Evolutionary conservation across 2,329 filamentous ascomycete genomes (phyloP).

Genomic region (Bipolaris victoriae): DNA sequence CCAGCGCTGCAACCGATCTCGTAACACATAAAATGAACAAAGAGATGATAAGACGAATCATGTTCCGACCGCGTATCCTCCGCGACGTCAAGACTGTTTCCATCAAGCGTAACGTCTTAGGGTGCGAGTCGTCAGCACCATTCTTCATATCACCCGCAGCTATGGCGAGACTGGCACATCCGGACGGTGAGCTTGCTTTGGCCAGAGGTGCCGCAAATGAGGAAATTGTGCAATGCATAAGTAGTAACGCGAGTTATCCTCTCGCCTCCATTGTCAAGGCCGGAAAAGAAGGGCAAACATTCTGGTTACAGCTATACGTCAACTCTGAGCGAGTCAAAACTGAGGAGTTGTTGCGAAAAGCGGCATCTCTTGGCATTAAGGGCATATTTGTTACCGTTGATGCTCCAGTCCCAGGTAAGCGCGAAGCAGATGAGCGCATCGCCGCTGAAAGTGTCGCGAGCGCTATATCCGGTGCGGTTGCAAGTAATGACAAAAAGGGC

Average conservation of each 20-base stretch:
- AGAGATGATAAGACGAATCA: slow-evolving; percentile 53
- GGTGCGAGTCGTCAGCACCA: slow-evolving; percentile 24
- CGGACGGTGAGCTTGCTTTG: slow-evolving; percentile 40
- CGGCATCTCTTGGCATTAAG: slow-evolving; percentile 20
- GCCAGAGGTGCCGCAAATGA: slow-evolving; percentile 31
- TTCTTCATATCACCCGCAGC: slow-evolving; percentile 43
- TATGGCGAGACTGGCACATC: slow-evolving; percentile 36
- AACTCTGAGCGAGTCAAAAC: slow-evolving; percentile 23
- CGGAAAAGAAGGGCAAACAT: slow-evolving; percentile 8
- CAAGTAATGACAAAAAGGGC: slow-evolving; percentile 61
- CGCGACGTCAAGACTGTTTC: slow-evolving; percentile 43
- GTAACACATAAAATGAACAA: slow-evolving; percentile 54
- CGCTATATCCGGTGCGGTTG: slow-evolving; percentile 58
- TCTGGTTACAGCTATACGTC: slow-evolving; percentile 40
- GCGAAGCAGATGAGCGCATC: slow-evolving; percentile 34
- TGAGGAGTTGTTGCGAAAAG: slow-evolving; percentile 25
- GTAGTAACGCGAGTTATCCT: slow-evolving; percentile 24
- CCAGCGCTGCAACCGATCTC: slow-evolving; percentile 59
- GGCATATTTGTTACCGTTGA: slow-evolving; percentile 34
- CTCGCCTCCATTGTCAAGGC: neutral
- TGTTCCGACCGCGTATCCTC: slow-evolving; percentile 56
- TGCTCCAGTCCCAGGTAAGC: slow-evolving; percentile 32
- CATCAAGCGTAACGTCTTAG: slow-evolving; percentile 28
- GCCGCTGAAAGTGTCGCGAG: slow-evolving; percentile 35
- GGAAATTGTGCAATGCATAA: slow-evolving; percentile 40